Evolutionary conservation across 495 filamentous ascomycete genomes (phyloP).

Genomic region (Amphirosellinia nigrospora): DNA sequence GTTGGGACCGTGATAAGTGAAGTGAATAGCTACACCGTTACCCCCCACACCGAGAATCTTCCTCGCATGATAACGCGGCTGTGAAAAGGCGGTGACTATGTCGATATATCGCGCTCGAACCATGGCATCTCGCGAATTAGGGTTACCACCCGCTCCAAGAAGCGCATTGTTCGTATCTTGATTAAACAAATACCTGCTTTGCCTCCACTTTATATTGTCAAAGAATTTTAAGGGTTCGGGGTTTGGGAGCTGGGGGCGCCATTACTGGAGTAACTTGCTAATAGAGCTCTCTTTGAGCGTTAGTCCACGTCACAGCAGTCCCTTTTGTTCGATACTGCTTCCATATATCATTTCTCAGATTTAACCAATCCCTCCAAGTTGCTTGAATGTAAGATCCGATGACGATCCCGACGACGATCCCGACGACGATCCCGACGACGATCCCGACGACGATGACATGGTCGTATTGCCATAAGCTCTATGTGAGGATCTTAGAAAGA

Average conservation of each 20-base stretch:
- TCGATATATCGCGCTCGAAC: not conserved
- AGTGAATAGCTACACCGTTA: constrained; percentile 18
- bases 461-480: not conserved
- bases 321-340: not conserved
- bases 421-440: too few species aligned
- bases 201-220: not conserved
- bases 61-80: not conserved
- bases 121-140: not conserved
- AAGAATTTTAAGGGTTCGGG: not conserved
- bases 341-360: not conserved
- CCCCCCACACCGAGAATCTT: constrained; percentile 7
- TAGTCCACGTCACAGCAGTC: too few species aligned
- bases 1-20: not conserved
- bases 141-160: not conserved
- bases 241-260: not conserved
- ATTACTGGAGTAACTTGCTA: not conserved
- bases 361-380: not conserved
- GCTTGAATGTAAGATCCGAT: not conserved
- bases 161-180: not conserved
- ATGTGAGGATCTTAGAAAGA: not conserved
- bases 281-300: not conserved
- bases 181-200: not conserved
- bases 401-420: not conserved
- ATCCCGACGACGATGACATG: not conserved
- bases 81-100: not conserved